phyloP scores from a whole-genome alignment of 1,284 basidiomycete species.

The Ganoderma lingzhi region DNA sequence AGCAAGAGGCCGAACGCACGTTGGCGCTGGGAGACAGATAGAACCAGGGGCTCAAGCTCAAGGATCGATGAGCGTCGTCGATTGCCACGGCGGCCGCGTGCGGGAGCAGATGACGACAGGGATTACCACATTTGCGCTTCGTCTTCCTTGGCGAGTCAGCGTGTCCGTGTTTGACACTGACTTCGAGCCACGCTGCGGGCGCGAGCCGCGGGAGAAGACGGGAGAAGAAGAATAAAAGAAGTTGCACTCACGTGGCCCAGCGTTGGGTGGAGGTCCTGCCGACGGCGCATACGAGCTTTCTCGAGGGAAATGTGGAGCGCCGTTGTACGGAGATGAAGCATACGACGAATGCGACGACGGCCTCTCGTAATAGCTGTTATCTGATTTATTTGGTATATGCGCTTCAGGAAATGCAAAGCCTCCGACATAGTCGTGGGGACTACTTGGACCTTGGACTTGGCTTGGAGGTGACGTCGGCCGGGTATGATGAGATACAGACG shows the following conservation, averaged over 20 bases:
- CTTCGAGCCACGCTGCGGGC: constrained; percentile 15
- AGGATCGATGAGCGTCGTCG: background rate
- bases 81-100: background rate
- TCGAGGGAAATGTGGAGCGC: constrained; percentile 22
- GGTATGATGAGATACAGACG: constrained; percentile 28
- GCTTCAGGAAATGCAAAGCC: constrained; percentile 38
- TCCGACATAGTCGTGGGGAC: constrained; percentile 17
- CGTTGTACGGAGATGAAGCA: constrained; percentile 16
- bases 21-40: background rate
- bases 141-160: background rate
- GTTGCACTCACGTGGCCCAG: constrained; percentile 32
- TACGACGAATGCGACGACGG: constrained; percentile 23
- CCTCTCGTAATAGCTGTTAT: constrained; percentile 16
- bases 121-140: constrained; percentile 6
- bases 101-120: background rate
- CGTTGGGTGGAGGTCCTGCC: constrained; percentile 20
- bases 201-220: constrained; percentile 14
- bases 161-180: constrained; percentile 3
- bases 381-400: constrained; percentile 19
- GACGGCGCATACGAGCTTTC: constrained; percentile 18
- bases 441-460: constrained; percentile 3
- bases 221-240: constrained; percentile 8
- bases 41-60: background rate
- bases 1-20: background rate
- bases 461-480: constrained; percentile 21